Conservation (phyloP, 2,329 filamentous ascomycete species). For the Orbilia ellipsospora region DNA sequence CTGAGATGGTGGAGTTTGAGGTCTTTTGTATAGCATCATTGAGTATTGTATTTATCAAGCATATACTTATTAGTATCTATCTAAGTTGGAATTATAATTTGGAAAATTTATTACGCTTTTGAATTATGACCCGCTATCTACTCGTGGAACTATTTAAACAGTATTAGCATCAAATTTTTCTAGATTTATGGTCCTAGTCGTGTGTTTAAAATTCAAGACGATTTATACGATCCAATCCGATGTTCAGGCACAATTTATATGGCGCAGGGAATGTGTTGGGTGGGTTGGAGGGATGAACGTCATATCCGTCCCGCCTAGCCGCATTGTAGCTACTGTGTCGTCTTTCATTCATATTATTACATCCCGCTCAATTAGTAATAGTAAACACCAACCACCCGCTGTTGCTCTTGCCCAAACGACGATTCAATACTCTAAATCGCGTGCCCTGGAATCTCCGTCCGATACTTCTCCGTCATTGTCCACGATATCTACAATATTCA, state of each 20-base stretch:
- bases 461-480: neutral
- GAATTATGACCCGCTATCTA: too few relatives aligned
- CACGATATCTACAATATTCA: constrained; percentile 17
- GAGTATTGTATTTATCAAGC: too few relatives aligned
- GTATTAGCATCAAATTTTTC: neutral
- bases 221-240: too few relatives aligned
- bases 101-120: too few relatives aligned
- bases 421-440: constrained; percentile 11
- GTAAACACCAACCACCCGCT: constrained; percentile 23
- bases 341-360: constrained; percentile 29
- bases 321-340: constrained; percentile 54
- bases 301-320: constrained; percentile 37
- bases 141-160: neutral
- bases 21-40: neutral
- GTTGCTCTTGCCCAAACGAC: constrained; percentile 7
- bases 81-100: too few relatives aligned
- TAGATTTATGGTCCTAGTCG: too few relatives aligned
- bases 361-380: constrained; percentile 33
- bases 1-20: constrained; percentile 14
- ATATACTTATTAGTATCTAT: too few relatives aligned
- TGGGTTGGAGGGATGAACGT: constrained; percentile 25
- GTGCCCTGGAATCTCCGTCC: neutral
- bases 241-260: neutral
- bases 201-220: too few relatives aligned
- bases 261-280: constrained; percentile 37